These are phyloP conservation scores for Gastrolobium bilobum DNA, from an alignment of 306 rosid genomes.

Conservation along the genomic window DNA sequence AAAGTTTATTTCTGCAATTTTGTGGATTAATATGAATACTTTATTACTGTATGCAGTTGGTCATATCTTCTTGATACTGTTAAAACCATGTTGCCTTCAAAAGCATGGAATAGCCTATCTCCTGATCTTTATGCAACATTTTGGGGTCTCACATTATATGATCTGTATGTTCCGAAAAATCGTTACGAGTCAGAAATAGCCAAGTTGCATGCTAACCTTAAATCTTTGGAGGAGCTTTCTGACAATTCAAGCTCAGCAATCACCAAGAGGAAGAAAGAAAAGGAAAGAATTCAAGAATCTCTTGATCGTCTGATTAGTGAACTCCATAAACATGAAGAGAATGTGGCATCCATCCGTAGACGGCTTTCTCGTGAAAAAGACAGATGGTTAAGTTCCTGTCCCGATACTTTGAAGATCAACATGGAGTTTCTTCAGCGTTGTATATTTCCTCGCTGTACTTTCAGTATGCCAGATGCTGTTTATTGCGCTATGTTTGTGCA, in stretches of 20 bases:
- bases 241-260: constrained; percentile 98
- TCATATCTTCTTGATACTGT: constrained; percentile 82
- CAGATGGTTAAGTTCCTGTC: constrained; percentile 97
- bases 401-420: constrained; percentile 95
- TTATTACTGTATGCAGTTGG: constrained; percentile 72
- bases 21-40: constrained; percentile 22
- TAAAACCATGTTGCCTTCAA: constrained; percentile 89
- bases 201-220: constrained; percentile 88
- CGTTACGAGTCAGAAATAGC: constrained; percentile 91
- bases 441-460: constrained; percentile 98
- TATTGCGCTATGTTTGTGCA: constrained; percentile 98
- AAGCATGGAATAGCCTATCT: constrained; percentile 98
- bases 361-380: constrained; percentile 92
- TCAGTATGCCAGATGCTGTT: constrained; percentile 99
- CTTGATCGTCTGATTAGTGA: constrained; percentile 88
- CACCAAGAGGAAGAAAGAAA: constrained; percentile 94
- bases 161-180: constrained; percentile 89
- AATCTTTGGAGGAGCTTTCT: constrained; percentile 93
- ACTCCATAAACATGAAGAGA: constrained; percentile 85
- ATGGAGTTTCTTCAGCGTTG: constrained; percentile 99
- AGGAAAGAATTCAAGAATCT: constrained; percentile 98
- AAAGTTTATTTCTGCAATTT: constrained; percentile 18
- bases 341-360: constrained; percentile 85
- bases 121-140: constrained; percentile 96
- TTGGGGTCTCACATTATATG: constrained; percentile 99